A percentile compares a stretch with the other conserved stretches of the same genome.
These are phyloP conservation scores for Carex littledalei DNA, from an alignment of 176 grass and related monocot species.

Conservation along the genomic window DNA sequence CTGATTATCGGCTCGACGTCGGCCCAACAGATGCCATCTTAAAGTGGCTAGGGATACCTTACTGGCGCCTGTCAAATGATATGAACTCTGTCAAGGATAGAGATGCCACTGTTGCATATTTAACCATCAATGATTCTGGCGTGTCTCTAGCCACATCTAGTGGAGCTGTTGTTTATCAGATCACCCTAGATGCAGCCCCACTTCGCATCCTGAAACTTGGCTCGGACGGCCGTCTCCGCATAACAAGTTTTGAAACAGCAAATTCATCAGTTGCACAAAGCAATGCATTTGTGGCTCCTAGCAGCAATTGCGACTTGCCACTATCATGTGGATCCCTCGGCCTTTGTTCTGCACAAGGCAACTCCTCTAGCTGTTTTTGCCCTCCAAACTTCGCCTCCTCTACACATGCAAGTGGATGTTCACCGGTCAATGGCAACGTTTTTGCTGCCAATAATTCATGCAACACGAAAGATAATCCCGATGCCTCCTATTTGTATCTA, in stretches of 20 bases:
- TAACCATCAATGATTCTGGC: constrained; percentile 46
- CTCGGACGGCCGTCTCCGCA: constrained; percentile 26
- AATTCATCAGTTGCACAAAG: constrained; percentile 34
- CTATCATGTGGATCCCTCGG: constrained; percentile 55
- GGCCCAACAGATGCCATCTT: constrained; percentile 31
- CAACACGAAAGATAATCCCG: not conserved
- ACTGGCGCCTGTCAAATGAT: constrained; percentile 52
- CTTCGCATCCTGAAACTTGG: constrained; percentile 43
- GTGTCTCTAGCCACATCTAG: constrained; percentile 41
- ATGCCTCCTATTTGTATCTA: constrained; percentile 30
- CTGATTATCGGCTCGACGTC: constrained; percentile 44
- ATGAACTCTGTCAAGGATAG: constrained; percentile 35
- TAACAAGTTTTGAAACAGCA: constrained; percentile 36
- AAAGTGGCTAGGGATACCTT: constrained; percentile 36
- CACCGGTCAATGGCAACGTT: constrained; percentile 32
- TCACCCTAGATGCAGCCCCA: constrained; percentile 7
- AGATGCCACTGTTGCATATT: constrained; percentile 29
- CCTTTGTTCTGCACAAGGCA: constrained; percentile 36
- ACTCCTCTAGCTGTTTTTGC: constrained; percentile 39
- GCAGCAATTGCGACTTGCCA: constrained; percentile 41
- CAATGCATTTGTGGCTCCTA: constrained; percentile 34
- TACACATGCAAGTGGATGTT: constrained; percentile 36
- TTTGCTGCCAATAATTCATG: constrained; percentile 18
- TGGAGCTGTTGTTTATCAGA: constrained; percentile 28
- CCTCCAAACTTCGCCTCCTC: constrained; percentile 38